Base-by-base conservation (phyloP, 306 rosid genomes). In the Castanea mollissima region DNA sequence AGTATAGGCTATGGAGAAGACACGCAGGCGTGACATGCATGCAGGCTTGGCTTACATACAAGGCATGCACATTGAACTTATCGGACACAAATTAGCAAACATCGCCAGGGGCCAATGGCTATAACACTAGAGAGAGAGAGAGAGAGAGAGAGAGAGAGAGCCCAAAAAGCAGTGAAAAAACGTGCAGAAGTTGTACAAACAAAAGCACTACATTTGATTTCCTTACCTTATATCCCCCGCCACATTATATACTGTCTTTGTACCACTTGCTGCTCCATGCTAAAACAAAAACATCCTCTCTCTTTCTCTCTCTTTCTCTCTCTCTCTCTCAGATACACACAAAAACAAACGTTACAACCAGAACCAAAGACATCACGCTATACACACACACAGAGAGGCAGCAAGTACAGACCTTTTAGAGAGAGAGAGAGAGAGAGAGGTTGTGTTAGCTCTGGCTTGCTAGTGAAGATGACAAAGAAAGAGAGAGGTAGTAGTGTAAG, bases 61-160 rank as follows among this genome's bases (percentile, higher is more conserved):
- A 49, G 54, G 16, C 54, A 65, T 68, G 84, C 38, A 70, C 87
- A 71, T 82, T 52, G 87, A 15, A 27, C 20, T 10, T 71, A 81
- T 78, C 83, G 83, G 86, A 11, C 81, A 55, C 57, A 79, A 1
- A 78, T 32, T 85, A 83, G 89, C 88, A 71, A 83, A 63, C 59
- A 69, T 70, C 81, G 81, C 83, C 85, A 14, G 54, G 54, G 54
- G 16, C 46, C 51, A 2, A 3, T 55, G 21, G 55, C 25, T 15
- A 2, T 27, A 16, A 18, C 76, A 23, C 1, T 25, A 21, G 62
- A 58, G 25, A 80, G 73, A 77, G 70, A 69, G 84, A 34, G 78
- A 55, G 74, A 10, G 57, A 35, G 78, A 71, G 44, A 31, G 35
- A 35, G 67, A 8, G 3, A 10, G 16, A 7, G 44, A 31, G 32